phyloP scores from a whole-genome alignment of 2,329 filamentous ascomycete genomes.

The Diaporthe ampelina region DNA sequence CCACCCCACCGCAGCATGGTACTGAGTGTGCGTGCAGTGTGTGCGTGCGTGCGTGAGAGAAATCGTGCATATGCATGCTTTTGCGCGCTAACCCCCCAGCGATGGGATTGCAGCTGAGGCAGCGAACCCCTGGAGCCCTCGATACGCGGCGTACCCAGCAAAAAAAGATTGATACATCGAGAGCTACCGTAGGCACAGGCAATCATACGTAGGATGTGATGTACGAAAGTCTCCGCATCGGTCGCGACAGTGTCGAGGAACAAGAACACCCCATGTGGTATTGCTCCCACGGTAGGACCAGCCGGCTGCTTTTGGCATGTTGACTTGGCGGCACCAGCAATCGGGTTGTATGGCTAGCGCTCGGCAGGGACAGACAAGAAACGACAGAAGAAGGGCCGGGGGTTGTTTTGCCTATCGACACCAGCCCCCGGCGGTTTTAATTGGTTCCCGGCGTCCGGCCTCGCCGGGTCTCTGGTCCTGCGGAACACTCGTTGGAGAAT shows the following conservation, averaged over 20 bases:
- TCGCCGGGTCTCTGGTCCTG: constrained; percentile 27
- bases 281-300: constrained; percentile 25
- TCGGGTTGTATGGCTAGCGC: constrained; percentile 7
- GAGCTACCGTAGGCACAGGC: constrained; percentile 29
- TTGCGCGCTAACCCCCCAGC: constrained; percentile 12
- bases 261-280: constrained; percentile 10
- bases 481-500: constrained; percentile 14
- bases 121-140: constrained; percentile 9
- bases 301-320: constrained; percentile 24
- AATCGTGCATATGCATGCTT: constrained; percentile 31
- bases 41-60: constrained; percentile 28
- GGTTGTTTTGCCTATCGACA: constrained; percentile 7
- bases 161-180: constrained; percentile 1
- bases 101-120: constrained; percentile 11
- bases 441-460: constrained; percentile 13
- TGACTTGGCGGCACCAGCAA: constrained; percentile 20
- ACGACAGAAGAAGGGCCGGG: constrained; percentile 11
- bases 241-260: constrained; percentile 29
- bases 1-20: constrained; percentile 10
- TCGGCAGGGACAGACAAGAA: constrained; percentile 15
- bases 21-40: constrained; percentile 6
- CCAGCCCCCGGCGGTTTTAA: constrained; percentile 1
- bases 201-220: constrained; percentile 33
- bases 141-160: constrained; percentile 11
- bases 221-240: constrained; percentile 14